These are phyloP conservation scores for Mycena vulgaris DNA, from an alignment of 768 basidiomycete species.

Conservation along the genomic window DNA sequence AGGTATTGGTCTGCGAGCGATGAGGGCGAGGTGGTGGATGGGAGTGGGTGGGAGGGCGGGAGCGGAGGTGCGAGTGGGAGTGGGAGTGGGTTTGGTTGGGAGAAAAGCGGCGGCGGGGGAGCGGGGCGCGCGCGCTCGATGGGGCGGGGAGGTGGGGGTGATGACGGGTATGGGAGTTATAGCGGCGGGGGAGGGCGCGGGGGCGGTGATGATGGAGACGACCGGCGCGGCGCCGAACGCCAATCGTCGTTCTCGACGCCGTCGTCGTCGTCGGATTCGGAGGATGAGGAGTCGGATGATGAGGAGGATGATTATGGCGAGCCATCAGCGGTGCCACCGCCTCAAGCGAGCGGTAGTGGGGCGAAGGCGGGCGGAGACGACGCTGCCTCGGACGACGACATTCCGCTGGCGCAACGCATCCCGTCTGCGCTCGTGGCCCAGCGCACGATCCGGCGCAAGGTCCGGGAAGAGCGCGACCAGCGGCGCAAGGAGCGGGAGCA, in stretches of 20 bases:
- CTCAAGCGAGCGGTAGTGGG: background rate
- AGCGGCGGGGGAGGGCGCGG: slow-evolving; percentile 39
- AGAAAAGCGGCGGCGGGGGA: slow-evolving; percentile 33
- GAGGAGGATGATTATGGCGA: slow-evolving; percentile 43
- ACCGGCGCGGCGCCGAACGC: slow-evolving; percentile 48
- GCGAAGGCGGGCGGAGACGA: slow-evolving; percentile 31
- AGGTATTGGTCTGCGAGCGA: slow-evolving; percentile 35
- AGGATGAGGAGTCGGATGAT: slow-evolving; percentile 2
- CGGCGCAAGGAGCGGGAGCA: slow-evolving; percentile 64
- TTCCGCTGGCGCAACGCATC: slow-evolving; percentile 87
- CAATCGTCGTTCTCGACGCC: slow-evolving; percentile 52
- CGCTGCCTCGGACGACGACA: slow-evolving; percentile 74
- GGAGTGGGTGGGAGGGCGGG: slow-evolving; percentile 47
- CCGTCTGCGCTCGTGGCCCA: slow-evolving; percentile 90
- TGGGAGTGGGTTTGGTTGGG: slow-evolving; percentile 37
- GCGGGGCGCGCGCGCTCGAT: slow-evolving; percentile 37
- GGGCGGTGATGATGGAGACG: slow-evolving; percentile 52
- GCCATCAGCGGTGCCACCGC: slow-evolving; percentile 41
- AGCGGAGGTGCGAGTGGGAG: slow-evolving; percentile 38
- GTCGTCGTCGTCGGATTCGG: slow-evolving; percentile 32
- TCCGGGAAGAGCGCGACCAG: slow-evolving; percentile 76
- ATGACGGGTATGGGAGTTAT: slow-evolving; percentile 41
- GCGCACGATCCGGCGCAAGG: slow-evolving; percentile 81
- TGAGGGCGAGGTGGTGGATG: slow-evolving; percentile 37
- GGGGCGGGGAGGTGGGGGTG: slow-evolving; percentile 28